Percentiles rank a stretch among this genome's conserved stretches.
Conservation (phyloP, 225 moss, liverwort and hornwort species). For the Antitrichia curtipendula region DNA sequence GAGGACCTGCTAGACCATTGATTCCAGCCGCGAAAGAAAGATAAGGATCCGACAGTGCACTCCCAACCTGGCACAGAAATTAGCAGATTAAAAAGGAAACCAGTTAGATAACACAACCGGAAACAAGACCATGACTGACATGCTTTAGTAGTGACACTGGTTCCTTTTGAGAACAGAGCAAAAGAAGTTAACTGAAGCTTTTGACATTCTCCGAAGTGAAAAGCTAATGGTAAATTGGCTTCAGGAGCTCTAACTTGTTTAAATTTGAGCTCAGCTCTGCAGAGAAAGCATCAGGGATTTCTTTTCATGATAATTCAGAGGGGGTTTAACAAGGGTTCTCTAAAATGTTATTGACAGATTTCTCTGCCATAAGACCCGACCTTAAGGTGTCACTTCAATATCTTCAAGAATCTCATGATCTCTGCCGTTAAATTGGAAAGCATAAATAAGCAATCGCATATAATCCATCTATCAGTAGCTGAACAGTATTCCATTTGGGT, state of each 20-base stretch:
- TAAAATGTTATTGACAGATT: neutral
- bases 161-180: neutral
- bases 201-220: neutral
- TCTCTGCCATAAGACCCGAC: too few relatives aligned
- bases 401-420: neutral
- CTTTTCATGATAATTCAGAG: neutral
- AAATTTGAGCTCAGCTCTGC: neutral
- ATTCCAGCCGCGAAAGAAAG: constrained; percentile 77
- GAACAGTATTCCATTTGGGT: neutral
- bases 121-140: neutral
- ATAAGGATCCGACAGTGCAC: constrained; percentile 76
- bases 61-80: constrained; percentile 38
- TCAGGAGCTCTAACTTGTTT: neutral
- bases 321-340: neutral
- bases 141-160: neutral
- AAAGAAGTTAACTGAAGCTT: neutral
- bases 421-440: neutral
- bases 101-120: too few relatives aligned
- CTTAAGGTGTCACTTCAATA: neutral
- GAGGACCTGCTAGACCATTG: constrained; percentile 64
- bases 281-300: neutral
- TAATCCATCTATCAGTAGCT: neutral
- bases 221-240: neutral
- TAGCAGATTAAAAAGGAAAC: neutral
- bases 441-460: neutral